phyloP scores from a whole-genome alignment of 306 rosid species.

The Cucumis melo region DNA sequence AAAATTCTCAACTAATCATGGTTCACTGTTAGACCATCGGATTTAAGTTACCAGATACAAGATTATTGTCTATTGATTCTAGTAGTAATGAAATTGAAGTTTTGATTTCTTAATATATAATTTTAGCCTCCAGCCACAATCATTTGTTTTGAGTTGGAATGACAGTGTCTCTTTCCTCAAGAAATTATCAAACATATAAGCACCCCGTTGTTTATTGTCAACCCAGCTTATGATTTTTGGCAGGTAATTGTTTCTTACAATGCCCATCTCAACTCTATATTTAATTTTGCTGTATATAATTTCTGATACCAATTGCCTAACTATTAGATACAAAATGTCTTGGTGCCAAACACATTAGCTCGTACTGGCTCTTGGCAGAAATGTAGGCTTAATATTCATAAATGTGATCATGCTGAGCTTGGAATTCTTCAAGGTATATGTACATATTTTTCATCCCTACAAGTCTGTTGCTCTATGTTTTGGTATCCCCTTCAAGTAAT shows the following conservation, averaged over 20 bases:
- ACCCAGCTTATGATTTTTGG: conserved; percentile 91
- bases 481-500: neutral
- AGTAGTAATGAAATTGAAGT: neutral
- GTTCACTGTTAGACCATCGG: neutral
- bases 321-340: conserved; percentile 70
- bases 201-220: conserved; percentile 80
- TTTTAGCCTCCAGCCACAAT: neutral
- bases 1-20: neutral
- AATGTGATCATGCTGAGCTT: conserved; percentile 45
- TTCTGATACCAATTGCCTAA: conserved; percentile 6
- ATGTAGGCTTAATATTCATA: conserved; percentile 50
- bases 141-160: conserved; percentile 9
- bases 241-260: conserved; percentile 44
- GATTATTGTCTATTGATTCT: neutral
- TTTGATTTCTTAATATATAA: neutral
- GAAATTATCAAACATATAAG: conserved; percentile 43
- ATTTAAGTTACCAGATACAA: neutral
- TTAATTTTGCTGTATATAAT: conserved; percentile 4
- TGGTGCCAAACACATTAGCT: conserved; percentile 63
- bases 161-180: conserved; percentile 81
- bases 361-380: conserved; percentile 51
- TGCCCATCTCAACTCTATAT: conserved; percentile 13
- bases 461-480: neutral
- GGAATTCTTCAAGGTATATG: conserved; percentile 46
- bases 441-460: conserved; percentile 8